phyloP scores from a whole-genome alignment of 1,139 yeast genomes.

The Geotrichum citri-aurantii region DNA sequence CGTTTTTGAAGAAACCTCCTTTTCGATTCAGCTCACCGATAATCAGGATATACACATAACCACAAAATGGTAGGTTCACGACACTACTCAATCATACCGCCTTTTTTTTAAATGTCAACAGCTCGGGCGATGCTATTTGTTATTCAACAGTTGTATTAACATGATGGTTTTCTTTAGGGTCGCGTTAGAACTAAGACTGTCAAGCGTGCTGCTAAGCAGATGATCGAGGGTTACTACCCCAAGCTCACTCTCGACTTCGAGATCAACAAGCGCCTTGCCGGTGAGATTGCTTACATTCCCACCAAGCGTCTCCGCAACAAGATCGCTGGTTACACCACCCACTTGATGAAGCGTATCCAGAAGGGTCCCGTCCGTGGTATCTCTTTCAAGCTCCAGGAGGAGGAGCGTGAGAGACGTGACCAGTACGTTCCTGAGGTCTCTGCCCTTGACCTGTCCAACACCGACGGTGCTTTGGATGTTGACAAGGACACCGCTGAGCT shows the following conservation, averaged over 20 bases:
- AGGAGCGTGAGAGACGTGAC: conserved; percentile 99
- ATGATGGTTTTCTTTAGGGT: conserved; percentile 23
- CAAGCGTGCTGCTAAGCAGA: conserved; percentile 99
- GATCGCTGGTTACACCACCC: conserved; percentile 99
- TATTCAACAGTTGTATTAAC: background rate
- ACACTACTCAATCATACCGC: background rate
- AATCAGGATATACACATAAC: conserved; percentile 12
- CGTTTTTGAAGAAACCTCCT: conserved; percentile 4
- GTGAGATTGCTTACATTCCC: conserved; percentile 98
- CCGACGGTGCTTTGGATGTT: conserved; percentile 92
- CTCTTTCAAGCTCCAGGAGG: conserved; percentile 99
- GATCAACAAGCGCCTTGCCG: conserved; percentile 99
- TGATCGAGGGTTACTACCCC: conserved; percentile 99
- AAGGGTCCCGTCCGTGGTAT: conserved; percentile 99
- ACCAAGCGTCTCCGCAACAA: conserved; percentile 99
- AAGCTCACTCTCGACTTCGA: conserved; percentile 99
- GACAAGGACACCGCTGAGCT: conserved; percentile 97
- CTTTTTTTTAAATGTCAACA: background rate
- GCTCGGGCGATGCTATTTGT: background rate
- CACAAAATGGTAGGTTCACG: conserved; percentile 17
- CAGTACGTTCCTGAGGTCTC: conserved; percentile 99
- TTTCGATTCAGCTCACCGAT: conserved; percentile 11
- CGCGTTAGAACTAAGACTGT: conserved; percentile 82
- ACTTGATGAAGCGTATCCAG: conserved; percentile 99
- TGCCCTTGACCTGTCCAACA: conserved; percentile 97